These are phyloP conservation scores for Coemansia sp. DNA, from an alignment of 192 early-diverging fungal species.

Conservation along the genomic window DNA sequence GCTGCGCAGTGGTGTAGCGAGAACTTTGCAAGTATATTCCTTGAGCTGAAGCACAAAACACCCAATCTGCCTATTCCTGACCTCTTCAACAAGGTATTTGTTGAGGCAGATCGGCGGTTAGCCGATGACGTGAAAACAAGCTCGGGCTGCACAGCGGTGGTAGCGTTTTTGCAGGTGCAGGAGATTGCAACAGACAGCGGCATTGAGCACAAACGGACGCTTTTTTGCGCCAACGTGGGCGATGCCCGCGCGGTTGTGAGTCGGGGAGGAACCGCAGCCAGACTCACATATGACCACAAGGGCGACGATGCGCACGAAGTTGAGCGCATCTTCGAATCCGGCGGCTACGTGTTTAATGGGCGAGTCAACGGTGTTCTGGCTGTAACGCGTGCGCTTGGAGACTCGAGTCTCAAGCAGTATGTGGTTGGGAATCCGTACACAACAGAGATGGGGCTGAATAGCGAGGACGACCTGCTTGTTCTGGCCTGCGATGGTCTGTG, in stretches of 20 bases:
- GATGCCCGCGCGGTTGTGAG: constrained; percentile 95
- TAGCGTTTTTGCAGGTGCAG: constrained; percentile 65
- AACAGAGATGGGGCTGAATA: constrained; percentile 79
- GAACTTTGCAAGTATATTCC: constrained; percentile 76
- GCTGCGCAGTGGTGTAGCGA: constrained; percentile 96
- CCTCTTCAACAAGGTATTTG: constrained; percentile 79
- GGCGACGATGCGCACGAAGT: constrained; percentile 87
- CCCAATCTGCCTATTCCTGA: constrained; percentile 68
- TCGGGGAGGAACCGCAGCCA: constrained; percentile 75
- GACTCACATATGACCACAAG: constrained; percentile 98
- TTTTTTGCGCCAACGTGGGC: constrained; percentile 96
- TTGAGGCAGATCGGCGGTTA: constrained; percentile 78
- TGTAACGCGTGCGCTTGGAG: constrained; percentile 94
- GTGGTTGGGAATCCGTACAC: constrained; percentile 96
- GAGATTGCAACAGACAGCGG: constrained; percentile 15
- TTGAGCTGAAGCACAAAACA: constrained; percentile 59
- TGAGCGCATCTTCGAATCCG: constrained; percentile 87
- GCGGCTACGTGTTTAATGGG: constrained; percentile 97
- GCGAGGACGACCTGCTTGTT: constrained; percentile 80
- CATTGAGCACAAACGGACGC: constrained; percentile 26
- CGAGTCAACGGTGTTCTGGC: constrained; percentile 95
- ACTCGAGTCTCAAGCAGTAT: constrained; percentile 95
- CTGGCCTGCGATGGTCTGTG: constrained; percentile 98
- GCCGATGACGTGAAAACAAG: constrained; percentile 73
- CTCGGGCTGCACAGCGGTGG: constrained; percentile 91